Base-by-base conservation (phyloP, 176 grass and related monocot genomes). In the Avena sativa region DNA sequence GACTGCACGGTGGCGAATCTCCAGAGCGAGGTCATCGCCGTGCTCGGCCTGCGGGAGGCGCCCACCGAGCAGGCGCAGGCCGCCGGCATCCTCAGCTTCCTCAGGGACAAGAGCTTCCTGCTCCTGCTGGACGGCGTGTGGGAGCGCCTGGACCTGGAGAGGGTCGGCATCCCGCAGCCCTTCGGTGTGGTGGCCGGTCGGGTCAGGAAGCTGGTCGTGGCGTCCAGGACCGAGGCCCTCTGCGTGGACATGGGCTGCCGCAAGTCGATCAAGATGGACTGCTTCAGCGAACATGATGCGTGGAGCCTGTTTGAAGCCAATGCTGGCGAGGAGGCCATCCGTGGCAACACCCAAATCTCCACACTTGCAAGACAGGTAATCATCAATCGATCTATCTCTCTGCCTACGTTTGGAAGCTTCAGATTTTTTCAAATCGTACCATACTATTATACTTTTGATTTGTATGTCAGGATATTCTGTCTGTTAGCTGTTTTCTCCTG, bases 121-220 rank as follows among this genome's bases (percentile, higher is more conserved):
- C 58, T 95, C 16, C 68, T 95, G 50, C 71, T 95, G 44, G 93
- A 95, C 52, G 83, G 91, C 71, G 82, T 92, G 25, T 92, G 88
- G 70, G 93, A 81, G 11, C 90, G 83, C 6, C 61, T 88, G 20
- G 89, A 96, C 88, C 74, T 93, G 48, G 85, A 93, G 78, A 78
- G 82, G 76, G 74, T 96, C 20, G 94, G 91, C 81, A 79, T 96
- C 30, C 94, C 94, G 30, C 75, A 85, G 49, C 84, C 80, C 0
- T 19, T 85, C 19, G 89, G 86, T 19, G 56, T 68, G 56, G 67
- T 79, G 20, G 63, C 14, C 81, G 80, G 79, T 2, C 32, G 64
- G 75, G 90, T 94, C 50, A 77, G 92, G 70, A 97, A 97, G 70
- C 26, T 89, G 19, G 47, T 97, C 0, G 21, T 94, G 78, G 89